These are phyloP conservation scores for Phytopythium mirpurense DNA, from an alignment of 352 stramenopile species.

Conservation along the genomic window DNA sequence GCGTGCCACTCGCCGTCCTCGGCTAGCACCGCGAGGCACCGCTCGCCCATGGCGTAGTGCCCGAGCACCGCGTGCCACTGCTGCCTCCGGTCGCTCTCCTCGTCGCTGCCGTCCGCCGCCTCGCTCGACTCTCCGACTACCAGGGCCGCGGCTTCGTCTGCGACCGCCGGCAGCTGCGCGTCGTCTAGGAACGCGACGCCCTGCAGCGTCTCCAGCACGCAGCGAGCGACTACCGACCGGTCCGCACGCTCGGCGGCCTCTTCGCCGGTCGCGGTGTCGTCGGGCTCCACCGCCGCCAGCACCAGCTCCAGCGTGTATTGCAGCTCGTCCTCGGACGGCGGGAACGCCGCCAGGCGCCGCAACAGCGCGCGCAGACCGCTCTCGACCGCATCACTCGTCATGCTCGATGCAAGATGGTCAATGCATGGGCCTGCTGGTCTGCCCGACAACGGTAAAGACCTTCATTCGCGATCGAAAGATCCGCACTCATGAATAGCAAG, in stretches of 20 bases:
- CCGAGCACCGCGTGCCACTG: constrained; percentile 9
- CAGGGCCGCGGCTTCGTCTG: constrained; percentile 15
- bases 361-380: constrained; percentile 18
- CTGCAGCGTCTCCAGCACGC: constrained; percentile 39
- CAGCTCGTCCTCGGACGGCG: constrained; percentile 29
- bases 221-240: constrained; percentile 13
- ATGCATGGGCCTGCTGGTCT: no score
- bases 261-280: constrained; percentile 11
- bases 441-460: no score
- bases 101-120: constrained; percentile 9
- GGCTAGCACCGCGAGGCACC: constrained; percentile 54
- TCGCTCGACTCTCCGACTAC: constrained; percentile 8
- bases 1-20: constrained; percentile 76
- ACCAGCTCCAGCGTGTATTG: constrained; percentile 68
- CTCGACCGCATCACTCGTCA: constrained; percentile 4
- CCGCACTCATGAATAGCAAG: no score
- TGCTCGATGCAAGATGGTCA: background rate
- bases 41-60: constrained; percentile 56
- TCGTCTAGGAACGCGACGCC: constrained; percentile 34
- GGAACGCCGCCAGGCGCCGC: constrained; percentile 11
- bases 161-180: constrained; percentile 11
- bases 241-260: constrained; percentile 10
- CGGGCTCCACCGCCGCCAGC: constrained; percentile 39
- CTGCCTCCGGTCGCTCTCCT: constrained; percentile 18
- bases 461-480: background rate